phyloP scores from a whole-genome alignment of 306 rosid genomes.

The Ormosia emarginata region DNA sequence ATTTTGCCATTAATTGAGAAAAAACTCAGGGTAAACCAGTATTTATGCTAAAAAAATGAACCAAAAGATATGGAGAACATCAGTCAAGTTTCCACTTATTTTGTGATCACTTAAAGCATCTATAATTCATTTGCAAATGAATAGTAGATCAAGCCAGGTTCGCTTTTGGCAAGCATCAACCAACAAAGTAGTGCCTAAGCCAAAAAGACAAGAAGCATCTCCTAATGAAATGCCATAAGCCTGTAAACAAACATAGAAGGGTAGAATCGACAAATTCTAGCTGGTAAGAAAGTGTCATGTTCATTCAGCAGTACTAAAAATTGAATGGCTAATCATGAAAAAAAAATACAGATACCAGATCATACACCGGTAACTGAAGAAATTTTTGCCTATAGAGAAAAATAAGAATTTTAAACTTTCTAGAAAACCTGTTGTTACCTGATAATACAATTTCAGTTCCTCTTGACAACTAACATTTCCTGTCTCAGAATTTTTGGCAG shows the following conservation, averaged over 20 bases:
- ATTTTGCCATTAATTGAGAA: not conserved
- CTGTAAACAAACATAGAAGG: slow-evolving; percentile 5
- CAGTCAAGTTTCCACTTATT: slow-evolving; percentile 7
- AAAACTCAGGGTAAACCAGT: not conserved
- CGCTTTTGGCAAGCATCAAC: not conserved
- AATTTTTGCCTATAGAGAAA: not conserved
- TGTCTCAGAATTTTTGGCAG: slow-evolving; percentile 36
- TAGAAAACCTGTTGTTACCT: slow-evolving; percentile 40
- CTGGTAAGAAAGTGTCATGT: not conserved
- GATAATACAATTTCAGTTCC: slow-evolving; percentile 58
- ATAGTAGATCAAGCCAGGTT: slow-evolving; percentile 10
- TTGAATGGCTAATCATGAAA: not conserved
- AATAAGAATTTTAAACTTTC: not conserved
- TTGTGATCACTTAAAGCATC: not conserved
- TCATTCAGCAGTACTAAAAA: not conserved
- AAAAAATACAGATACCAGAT: slow-evolving; percentile 6
- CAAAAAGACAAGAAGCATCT: slow-evolving; percentile 5
- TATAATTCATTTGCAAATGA: slow-evolving; percentile 6
- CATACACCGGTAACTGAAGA: slow-evolving; percentile 3
- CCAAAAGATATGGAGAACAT: not conserved
- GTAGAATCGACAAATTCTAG: slow-evolving; percentile 3
- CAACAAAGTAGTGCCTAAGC: not conserved
- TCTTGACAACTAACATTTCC: slow-evolving; percentile 48
- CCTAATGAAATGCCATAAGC: slow-evolving; percentile 9
- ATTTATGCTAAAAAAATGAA: not conserved